Base-by-base conservation (phyloP, 164 flowering plant genomes). In the Euptelea pleiosperma region DNA sequence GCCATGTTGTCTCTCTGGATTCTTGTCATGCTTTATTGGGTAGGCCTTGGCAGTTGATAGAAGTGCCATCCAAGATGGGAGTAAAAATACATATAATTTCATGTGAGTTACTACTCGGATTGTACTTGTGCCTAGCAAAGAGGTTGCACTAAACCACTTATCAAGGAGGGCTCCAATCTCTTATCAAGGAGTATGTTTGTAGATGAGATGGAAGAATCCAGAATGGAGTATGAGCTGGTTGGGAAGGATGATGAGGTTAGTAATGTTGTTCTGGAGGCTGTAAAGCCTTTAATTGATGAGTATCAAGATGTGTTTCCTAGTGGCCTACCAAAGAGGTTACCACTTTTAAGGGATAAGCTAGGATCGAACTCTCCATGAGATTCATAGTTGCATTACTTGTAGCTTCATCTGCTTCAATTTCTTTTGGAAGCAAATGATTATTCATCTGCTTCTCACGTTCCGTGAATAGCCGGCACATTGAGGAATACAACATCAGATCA, bases 311-410 rank as follows among this genome's bases (percentile, higher is more conserved):
- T 40, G 5, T 40, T 40, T 14, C 43, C 43, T 2, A n/a, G 5
- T 10, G 43, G n/a, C 0, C 18, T 40, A 22, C 28, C 7, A 8
- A 8, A 52, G n/a, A 10, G 66, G 68, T 59, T 15, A 45, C 15
- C 44, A 22, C 28, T 12, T n/a, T n/a, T n/a, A n/a, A n/a, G n/a
- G n/a, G n/a, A n/a, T n/a, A n/a, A n/a, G n/a, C n/a, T n/a, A n/a
- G n/a, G n/a, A n/a, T n/a, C n/a, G n/a, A n/a, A n/a, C n/a, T n/a
- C n/a, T n/a, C n/a, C n/a, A n/a, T n/a, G n/a, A n/a, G n/a, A n/a
- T n/a, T n/a, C n/a, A n/a, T n/a, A n/a, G n/a, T n/a, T n/a, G n/a
- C n/a, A n/a, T n/a, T n/a, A n/a, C n/a, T n/a, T n/a, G n/a, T n/a
- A n/a, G n/a, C n/a, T n/a, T n/a, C n/a, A n/a, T n/a, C n/a, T n/a